Evolutionary conservation across 2,329 filamentous ascomycete species (phyloP).

Genomic region (Alternaria triticimaculans): DNA sequence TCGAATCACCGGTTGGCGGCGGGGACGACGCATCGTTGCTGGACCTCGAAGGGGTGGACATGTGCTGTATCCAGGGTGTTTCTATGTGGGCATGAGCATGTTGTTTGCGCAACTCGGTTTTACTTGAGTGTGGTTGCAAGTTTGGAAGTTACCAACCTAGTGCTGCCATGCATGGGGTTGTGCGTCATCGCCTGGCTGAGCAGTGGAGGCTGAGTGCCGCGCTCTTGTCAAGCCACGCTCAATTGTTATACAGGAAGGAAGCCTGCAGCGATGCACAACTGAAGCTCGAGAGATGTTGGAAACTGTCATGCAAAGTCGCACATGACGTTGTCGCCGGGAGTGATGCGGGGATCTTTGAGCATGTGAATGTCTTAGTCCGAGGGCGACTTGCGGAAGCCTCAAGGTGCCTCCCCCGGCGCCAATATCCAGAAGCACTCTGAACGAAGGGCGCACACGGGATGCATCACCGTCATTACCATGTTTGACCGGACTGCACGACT

Average conservation of each 20-base stretch:
- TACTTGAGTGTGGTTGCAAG: constrained; percentile 13
- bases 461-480: background rate
- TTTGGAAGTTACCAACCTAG: constrained; percentile 44
- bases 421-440: background rate
- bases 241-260: background rate
- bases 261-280: background rate
- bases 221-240: constrained; percentile 22
- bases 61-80: constrained; percentile 51
- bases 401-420: constrained; percentile 2
- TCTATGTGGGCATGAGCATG: constrained; percentile 45
- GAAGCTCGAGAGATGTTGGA: background rate
- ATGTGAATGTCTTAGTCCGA: constrained; percentile 38
- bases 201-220: constrained; percentile 31
- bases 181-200: constrained; percentile 46
- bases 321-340: constrained; percentile 20
- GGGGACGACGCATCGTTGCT: constrained; percentile 48
- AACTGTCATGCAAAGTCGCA: constrained; percentile 14
- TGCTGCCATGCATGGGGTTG: constrained; percentile 51
- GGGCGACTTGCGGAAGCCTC: constrained; percentile 16
- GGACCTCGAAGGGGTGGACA: constrained; percentile 49
- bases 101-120: constrained; percentile 17
- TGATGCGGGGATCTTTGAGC: constrained; percentile 27
- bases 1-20: constrained; percentile 51
- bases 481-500: background rate
- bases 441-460: background rate